Evolutionary conservation across 176 grass and related monocot species (phyloP).

Genomic region (Alopecurus myosuroides): DNA sequence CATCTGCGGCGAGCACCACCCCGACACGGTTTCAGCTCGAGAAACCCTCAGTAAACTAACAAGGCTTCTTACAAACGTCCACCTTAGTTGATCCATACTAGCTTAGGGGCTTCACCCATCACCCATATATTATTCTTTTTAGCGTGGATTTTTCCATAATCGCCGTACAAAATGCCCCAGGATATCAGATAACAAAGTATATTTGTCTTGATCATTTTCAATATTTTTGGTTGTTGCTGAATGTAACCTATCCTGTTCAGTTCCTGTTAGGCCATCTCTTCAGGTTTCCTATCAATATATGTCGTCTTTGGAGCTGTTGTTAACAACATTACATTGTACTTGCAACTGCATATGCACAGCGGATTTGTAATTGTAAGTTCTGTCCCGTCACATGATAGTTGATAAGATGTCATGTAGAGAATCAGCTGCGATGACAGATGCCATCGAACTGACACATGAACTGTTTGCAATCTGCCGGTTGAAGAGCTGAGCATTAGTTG

Average conservation of each 20-base stretch:
- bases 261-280: neutral
- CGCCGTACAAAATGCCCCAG: conserved; percentile 37
- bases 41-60: conserved; percentile 96
- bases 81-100: conserved; percentile 81
- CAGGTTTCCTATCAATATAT: conserved; percentile 9
- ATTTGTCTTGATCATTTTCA: conserved; percentile 30
- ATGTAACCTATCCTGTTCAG: neutral
- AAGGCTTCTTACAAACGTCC: conserved; percentile 93
- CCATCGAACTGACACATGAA: neutral
- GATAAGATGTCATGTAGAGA: conserved; percentile 6
- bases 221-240: neutral
- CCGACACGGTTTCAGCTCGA: conserved; percentile 83
- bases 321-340: neutral
- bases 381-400: neutral
- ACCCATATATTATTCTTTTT: conserved; percentile 47
- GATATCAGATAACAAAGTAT: conserved; percentile 55
- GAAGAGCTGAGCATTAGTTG: neutral
- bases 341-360: conserved; percentile 3
- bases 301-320: neutral
- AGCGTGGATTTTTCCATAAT: conserved; percentile 33
- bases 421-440: neutral
- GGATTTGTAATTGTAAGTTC: neutral
- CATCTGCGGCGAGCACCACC: conserved; percentile 89
- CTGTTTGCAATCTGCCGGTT: neutral
- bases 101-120: conserved; percentile 53